Percentiles rank a stretch among this genome's conserved stretches.
phyloP scores from a whole-genome alignment of 1,284 basidiomycete species.

The Cerioporus squamosus region DNA sequence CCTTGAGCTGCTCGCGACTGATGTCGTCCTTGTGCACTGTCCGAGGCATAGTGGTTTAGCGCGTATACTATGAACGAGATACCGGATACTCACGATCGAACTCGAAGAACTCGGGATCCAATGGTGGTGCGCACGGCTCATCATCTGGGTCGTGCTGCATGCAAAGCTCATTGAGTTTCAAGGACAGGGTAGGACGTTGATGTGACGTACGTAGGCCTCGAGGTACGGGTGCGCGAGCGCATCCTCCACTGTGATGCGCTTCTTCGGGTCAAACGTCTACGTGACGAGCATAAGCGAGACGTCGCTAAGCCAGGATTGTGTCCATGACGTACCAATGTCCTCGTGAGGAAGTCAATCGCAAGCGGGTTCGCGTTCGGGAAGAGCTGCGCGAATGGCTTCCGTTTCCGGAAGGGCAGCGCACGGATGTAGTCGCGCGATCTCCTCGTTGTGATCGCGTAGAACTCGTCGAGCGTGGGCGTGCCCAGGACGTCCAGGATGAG shows the following conservation, averaged over 20 bases:
- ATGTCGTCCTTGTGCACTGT: slow-evolving; percentile 92
- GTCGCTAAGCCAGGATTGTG: background rate
- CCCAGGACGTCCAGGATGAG: slow-evolving; percentile 92
- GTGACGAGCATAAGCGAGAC: background rate
- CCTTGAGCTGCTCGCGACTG: slow-evolving; percentile 81
- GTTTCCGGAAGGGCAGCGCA: slow-evolving; percentile 86
- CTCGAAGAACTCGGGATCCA: slow-evolving; percentile 92
- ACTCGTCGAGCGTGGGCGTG: slow-evolving; percentile 91
- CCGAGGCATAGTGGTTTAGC: background rate
- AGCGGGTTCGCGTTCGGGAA: slow-evolving; percentile 88
- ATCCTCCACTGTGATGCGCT: slow-evolving; percentile 89
- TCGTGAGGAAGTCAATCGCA: slow-evolving; percentile 92
- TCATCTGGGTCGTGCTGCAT: slow-evolving; percentile 87
- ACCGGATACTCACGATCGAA: slow-evolving; percentile 66
- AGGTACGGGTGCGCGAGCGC: slow-evolving; percentile 92
- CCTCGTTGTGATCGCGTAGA: slow-evolving; percentile 87
- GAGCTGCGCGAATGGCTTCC: slow-evolving; percentile 74
- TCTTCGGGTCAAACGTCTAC: slow-evolving; percentile 92
- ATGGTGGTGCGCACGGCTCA: slow-evolving; percentile 89
- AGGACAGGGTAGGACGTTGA: background rate
- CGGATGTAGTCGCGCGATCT: slow-evolving; percentile 91
- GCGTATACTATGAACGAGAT: background rate
- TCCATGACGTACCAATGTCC: slow-evolving; percentile 72
- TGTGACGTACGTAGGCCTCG: slow-evolving; percentile 77
- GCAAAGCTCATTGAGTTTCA: background rate